phyloP scores from a whole-genome alignment of 441 rosid genomes.

The Euphorbia celastroides region DNA sequence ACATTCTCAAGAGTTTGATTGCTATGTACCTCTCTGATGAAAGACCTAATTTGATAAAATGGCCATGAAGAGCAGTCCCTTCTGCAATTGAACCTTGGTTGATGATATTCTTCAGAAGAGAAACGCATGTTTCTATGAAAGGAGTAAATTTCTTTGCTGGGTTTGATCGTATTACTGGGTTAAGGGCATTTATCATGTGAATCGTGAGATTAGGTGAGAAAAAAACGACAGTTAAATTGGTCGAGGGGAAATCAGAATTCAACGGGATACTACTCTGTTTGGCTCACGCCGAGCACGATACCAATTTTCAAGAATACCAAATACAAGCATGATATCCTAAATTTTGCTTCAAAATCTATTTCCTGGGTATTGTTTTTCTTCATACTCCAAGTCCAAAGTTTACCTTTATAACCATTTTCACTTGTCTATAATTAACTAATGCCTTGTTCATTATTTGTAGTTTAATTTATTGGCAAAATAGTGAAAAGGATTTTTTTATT shows the following conservation, averaged over 20 bases:
- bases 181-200: conserved; percentile 26
- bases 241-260: conserved; percentile 9
- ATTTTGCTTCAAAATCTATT: too few species aligned
- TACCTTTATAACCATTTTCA: too few species aligned
- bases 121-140: conserved; percentile 24
- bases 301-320: too few species aligned
- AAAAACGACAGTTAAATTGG: conserved; percentile 23
- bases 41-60: conserved; percentile 38
- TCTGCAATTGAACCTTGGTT: conserved; percentile 24
- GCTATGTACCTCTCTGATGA: conserved; percentile 38
- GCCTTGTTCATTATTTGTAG: too few species aligned
- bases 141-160: conserved; percentile 26
- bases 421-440: too few species aligned
- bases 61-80: conserved; percentile 43
- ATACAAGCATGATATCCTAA: too few species aligned
- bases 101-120: conserved; percentile 28
- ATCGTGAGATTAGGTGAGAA: neutral
- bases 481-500: too few species aligned
- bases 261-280: neutral
- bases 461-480: too few species aligned
- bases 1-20: conserved; percentile 46
- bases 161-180: conserved; percentile 20
- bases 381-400: too few species aligned
- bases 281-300: neutral
- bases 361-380: too few species aligned